Evolutionary conservation across 257 asterid species (phyloP).

Genomic region (Solanum lycopersicoides): DNA sequence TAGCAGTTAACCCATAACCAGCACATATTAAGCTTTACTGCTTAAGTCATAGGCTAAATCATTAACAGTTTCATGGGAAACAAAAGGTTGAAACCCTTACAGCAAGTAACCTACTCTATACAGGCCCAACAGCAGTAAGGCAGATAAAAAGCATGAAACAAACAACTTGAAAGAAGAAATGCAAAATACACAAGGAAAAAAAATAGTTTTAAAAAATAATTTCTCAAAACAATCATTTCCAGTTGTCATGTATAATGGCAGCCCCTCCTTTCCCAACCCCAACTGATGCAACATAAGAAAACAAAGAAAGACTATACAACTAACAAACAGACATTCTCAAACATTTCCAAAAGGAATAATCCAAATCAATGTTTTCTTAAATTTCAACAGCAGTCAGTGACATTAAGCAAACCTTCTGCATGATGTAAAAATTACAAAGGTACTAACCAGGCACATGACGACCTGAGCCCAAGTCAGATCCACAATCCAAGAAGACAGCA

Average conservation of each 20-base stretch:
- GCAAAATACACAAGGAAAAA: neutral
- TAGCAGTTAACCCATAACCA: neutral
- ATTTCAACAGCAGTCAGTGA: neutral
- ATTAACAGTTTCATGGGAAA: neutral
- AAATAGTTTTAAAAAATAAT: neutral
- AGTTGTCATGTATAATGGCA: neutral
- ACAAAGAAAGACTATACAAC: neutral
- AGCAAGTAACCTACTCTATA: neutral
- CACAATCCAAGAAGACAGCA: slow-evolving; percentile 79
- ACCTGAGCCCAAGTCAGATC: slow-evolving; percentile 86
- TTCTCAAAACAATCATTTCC: neutral
- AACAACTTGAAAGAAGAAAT: neutral
- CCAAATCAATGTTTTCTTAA: neutral
- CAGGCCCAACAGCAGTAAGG: neutral
- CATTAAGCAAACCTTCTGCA: neutral
- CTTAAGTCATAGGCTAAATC: neutral
- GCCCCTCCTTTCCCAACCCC: neutral
- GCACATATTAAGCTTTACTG: neutral
- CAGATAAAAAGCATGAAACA: neutral
- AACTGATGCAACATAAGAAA: neutral
- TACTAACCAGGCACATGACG: slow-evolving; percentile 91
- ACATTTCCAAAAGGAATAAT: neutral
- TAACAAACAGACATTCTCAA: neutral
- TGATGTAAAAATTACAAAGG: neutral
- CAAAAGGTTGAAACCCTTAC: neutral